These are phyloP conservation scores for Cladophialophora psammophila DNA, from an alignment of 2,329 filamentous ascomycete genomes.

Conservation along the genomic window DNA sequence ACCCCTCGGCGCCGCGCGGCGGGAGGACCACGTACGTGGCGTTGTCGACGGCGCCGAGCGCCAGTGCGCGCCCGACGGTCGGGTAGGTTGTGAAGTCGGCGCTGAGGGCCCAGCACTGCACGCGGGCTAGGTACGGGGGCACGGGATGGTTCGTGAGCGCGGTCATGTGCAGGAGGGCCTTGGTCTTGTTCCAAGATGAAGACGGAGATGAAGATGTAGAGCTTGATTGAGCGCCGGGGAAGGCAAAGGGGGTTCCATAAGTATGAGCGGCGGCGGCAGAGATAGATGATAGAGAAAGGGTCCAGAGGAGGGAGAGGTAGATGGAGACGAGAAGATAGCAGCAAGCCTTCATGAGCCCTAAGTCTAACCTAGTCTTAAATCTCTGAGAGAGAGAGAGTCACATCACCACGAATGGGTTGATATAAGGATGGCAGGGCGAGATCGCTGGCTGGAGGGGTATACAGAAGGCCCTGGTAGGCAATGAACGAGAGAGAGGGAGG, in stretches of 20 bases:
- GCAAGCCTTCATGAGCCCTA: too few species aligned
- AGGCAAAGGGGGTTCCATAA: too few species aligned
- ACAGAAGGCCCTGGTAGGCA: too few species aligned
- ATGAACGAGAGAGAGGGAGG: too few species aligned
- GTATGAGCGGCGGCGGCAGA: not conserved
- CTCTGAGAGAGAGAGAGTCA: too few species aligned
- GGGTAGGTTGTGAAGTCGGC: slow-evolving; percentile 29
- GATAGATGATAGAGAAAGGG: not conserved
- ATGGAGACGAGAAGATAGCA: too few species aligned
- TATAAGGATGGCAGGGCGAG: too few species aligned
- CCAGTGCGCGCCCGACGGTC: slow-evolving; percentile 27
- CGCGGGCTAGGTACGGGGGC: slow-evolving; percentile 23
- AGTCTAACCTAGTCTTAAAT: too few species aligned
- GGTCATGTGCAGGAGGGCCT: slow-evolving; percentile 18
- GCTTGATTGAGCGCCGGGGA: too few species aligned
- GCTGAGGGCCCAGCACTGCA: slow-evolving; percentile 32
- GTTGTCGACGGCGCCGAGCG: slow-evolving; percentile 28
- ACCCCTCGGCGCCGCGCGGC: slow-evolving; percentile 28
- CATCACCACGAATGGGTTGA: too few species aligned
- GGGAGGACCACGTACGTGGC: slow-evolving; percentile 33
- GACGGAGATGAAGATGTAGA: not conserved
- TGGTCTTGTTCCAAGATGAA: not conserved
- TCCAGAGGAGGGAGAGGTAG: not conserved
- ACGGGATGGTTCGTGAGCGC: slow-evolving; percentile 26
- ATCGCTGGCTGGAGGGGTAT: too few species aligned